These are phyloP conservation scores for Lasiodiplodia sp. DNA, from an alignment of 2,329 filamentous ascomycete species.

Conservation along the genomic window DNA sequence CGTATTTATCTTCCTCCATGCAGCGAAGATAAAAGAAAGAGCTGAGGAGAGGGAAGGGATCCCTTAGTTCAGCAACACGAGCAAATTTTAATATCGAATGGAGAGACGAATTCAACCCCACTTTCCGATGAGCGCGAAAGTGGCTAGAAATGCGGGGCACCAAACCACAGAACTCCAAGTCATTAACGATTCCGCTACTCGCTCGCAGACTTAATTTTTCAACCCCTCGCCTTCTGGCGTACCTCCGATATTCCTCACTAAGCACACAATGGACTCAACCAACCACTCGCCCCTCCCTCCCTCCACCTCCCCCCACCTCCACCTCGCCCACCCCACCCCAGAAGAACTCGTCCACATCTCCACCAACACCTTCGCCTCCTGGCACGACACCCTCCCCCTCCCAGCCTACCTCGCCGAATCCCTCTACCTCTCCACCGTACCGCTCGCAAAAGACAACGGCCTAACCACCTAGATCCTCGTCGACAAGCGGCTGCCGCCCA, in stretches of 20 bases:
- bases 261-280: neutral
- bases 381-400: slow-evolving; percentile 65
- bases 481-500: slow-evolving; percentile 46
- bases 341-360: slow-evolving; percentile 64
- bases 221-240: too few relatives aligned
- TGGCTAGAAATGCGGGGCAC: too few relatives aligned
- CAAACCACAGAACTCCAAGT: too few relatives aligned
- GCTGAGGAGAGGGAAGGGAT: too few relatives aligned
- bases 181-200: too few relatives aligned
- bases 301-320: slow-evolving; percentile 39
- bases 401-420: slow-evolving; percentile 68
- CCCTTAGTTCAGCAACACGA: too few relatives aligned
- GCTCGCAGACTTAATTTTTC: too few relatives aligned
- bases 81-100: too few relatives aligned
- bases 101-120: too few relatives aligned
- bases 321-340: slow-evolving; percentile 64
- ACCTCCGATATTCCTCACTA: neutral
- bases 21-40: too few relatives aligned
- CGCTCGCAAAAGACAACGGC: slow-evolving; percentile 62
- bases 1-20: too few relatives aligned
- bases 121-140: too few relatives aligned
- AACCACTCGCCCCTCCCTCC: neutral
- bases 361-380: slow-evolving; percentile 63
- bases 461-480: slow-evolving; percentile 65
- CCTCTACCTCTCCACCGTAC: slow-evolving; percentile 62